A percentile compares a stretch with the other conserved stretches of the same genome.
phyloP scores from a whole-genome alignment of 140 eudicot genomes.

The Erigeron philadelphicus region DNA sequence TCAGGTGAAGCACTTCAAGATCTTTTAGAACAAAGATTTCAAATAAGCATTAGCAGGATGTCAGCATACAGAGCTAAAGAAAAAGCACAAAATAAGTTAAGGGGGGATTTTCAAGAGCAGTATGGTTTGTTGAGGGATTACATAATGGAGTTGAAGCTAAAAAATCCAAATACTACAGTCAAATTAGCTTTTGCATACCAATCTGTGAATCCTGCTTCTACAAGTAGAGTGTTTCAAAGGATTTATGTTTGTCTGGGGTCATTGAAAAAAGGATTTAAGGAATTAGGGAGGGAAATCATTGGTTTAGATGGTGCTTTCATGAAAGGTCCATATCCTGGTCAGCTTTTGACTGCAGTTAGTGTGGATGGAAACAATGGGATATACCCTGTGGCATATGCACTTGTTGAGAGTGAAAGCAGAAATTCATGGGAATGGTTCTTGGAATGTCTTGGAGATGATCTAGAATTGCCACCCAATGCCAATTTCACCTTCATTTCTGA shows the following conservation, averaged over 20 bases:
- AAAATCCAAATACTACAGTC: background rate
- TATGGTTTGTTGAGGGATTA: background rate
- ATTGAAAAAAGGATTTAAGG: no score
- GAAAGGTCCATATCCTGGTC: no score
- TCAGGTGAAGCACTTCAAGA: no score
- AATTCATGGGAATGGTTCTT: no score
- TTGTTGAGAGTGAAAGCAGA: no score
- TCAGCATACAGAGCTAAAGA: background rate
- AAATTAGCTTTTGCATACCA: background rate
- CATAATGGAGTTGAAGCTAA: background rate
- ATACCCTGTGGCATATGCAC: no score
- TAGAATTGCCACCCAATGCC: background rate
- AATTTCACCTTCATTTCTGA: background rate
- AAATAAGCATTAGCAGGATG: no score
- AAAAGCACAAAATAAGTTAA: background rate
- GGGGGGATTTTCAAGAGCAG: background rate
- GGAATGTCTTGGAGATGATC: background rate
- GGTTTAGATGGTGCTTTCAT: no score
- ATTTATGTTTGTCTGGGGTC: background rate
- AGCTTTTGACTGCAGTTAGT: no score
- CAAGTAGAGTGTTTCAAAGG: background rate
- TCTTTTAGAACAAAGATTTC: no score
- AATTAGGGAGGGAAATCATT: no score
- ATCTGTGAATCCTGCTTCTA: background rate
- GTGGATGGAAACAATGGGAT: no score